Conservation (phyloP, 441 rosid genomes). For the Euphorbia celastroides region DNA sequence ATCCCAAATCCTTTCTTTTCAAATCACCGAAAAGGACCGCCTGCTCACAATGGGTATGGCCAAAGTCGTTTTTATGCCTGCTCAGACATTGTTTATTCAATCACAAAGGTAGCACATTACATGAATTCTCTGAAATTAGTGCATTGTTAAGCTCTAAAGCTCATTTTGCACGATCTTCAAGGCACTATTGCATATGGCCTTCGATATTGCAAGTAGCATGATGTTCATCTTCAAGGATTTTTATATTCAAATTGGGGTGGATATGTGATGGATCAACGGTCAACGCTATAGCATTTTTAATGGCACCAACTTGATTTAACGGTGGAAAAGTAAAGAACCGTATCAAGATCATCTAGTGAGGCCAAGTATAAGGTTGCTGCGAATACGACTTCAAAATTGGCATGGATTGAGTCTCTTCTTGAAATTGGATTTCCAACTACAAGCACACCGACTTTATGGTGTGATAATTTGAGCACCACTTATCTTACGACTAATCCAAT, state of each 20-base stretch:
- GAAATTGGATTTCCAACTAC: neutral
- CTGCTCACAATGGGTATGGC: too few species aligned
- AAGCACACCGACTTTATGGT: neutral
- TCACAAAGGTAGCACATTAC: too few species aligned
- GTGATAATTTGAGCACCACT: neutral
- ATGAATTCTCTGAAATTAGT: neutral
- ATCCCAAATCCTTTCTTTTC: too few species aligned
- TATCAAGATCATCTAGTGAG: neutral
- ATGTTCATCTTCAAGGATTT: neutral
- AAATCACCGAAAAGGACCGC: too few species aligned
- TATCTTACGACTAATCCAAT: neutral
- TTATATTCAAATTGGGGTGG: neutral
- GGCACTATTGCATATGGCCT: neutral
- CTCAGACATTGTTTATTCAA: too few species aligned
- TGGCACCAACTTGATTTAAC: neutral
- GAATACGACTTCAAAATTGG: neutral
- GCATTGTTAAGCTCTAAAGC: neutral
- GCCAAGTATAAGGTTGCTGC: neutral
- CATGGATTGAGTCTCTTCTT: neutral
- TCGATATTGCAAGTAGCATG: neutral
- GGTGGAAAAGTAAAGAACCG: neutral
- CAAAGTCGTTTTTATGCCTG: too few species aligned
- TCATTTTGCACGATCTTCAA: neutral
- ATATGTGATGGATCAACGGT: neutral
- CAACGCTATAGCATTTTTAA: neutral